phyloP scores from a whole-genome alignment of 805 yeast species.

The Teunomyces lycoperdinae region DNA sequence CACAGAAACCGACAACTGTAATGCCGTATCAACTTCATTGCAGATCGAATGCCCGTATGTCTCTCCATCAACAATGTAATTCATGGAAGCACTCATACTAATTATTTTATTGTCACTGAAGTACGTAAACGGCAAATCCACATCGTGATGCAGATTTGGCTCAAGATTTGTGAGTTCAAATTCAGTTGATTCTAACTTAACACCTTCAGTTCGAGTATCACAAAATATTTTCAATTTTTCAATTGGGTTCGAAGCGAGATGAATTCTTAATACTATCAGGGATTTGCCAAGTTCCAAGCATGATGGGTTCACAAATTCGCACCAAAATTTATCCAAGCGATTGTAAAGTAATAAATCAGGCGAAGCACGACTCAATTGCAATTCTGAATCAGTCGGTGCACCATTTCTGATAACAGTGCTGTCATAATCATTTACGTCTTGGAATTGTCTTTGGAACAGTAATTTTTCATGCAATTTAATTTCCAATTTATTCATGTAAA shows the following conservation, averaged over 20 bases:
- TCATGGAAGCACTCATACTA: conserved; percentile 17
- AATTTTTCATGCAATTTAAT: conserved; percentile 17
- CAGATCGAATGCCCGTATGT: conserved; percentile 20
- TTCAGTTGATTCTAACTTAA: conserved; percentile 8
- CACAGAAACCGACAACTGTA: conserved; percentile 70
- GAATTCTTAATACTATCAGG: conserved; percentile 21
- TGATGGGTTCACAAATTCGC: conserved; percentile 24
- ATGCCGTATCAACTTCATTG: conserved; percentile 47
- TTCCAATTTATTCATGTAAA: conserved; percentile 19
- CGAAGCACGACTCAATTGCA: not conserved
- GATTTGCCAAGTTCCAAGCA: conserved; percentile 27
- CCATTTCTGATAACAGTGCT: conserved; percentile 5
- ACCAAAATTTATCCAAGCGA: conserved; percentile 20
- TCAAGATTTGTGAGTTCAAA: conserved; percentile 1
- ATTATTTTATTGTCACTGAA: conserved; percentile 27
- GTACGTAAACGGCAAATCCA: conserved; percentile 32
- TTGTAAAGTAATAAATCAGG: conserved; percentile 13
- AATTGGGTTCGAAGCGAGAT: conserved; percentile 29
- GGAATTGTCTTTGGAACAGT: conserved; percentile 14
- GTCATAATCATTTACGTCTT: not conserved
- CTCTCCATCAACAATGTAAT: conserved; percentile 17
- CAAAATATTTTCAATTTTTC: conserved; percentile 22
- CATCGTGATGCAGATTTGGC: conserved; percentile 10
- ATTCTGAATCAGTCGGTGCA: not conserved
- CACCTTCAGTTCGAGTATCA: conserved; percentile 16